Conservation (phyloP, 352 stramenopile species). For the Globisporangium emineosum region DNA sequence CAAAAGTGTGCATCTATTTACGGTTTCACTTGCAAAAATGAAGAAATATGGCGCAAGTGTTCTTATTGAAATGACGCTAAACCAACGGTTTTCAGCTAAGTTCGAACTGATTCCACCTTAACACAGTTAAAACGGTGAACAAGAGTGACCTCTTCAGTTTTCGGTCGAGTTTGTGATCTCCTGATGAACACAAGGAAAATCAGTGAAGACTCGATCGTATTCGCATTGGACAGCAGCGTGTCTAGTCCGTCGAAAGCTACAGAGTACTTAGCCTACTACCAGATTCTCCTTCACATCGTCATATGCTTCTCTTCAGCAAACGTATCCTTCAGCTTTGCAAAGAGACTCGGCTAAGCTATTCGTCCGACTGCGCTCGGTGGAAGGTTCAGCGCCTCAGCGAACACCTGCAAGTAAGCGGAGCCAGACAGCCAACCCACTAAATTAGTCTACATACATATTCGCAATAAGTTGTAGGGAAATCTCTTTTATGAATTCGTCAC, state of each 20-base stretch:
- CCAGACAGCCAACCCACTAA: not conserved
- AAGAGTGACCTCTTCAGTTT: too few species aligned
- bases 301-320: not conserved
- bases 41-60: too few species aligned
- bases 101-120: too few species aligned
- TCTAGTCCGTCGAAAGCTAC: not conserved
- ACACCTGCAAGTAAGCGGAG: constrained; percentile 32
- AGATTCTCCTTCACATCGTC: not conserved
- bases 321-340: not conserved
- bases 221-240: not conserved
- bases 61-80: too few species aligned
- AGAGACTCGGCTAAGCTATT: constrained; percentile 20
- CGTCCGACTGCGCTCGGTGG: constrained; percentile 25
- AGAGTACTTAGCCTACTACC: not conserved
- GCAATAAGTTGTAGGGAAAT: not conserved
- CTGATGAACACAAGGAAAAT: too few species aligned
- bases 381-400: constrained; percentile 69
- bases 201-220: not conserved
- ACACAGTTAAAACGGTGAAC: too few species aligned
- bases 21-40: too few species aligned
- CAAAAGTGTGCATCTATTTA: too few species aligned
- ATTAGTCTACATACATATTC: not conserved
- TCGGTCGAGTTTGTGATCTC: too few species aligned
- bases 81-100: too few species aligned
- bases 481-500: not conserved